These are phyloP conservation scores for Gautieria morchelliformis DNA, from an alignment of 768 basidiomycete genomes.

Conservation along the genomic window DNA sequence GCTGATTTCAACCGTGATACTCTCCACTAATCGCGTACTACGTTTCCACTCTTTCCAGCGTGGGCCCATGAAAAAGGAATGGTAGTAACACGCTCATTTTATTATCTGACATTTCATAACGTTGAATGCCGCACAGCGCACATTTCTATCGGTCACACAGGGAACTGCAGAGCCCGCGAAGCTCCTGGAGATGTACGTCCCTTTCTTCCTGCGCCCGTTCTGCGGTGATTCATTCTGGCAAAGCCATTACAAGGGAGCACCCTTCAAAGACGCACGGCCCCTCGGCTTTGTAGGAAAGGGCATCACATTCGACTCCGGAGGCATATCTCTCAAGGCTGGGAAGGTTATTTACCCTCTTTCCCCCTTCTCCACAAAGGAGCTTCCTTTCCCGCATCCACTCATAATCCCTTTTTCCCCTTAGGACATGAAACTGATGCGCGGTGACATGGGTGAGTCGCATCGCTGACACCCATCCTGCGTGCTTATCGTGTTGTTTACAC, in stretches of 20 bases:
- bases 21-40: background rate
- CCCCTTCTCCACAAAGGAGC: background rate
- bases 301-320: constrained; percentile 84
- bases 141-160: constrained; percentile 80
- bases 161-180: constrained; percentile 79
- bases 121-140: constrained; percentile 49
- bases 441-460: constrained; percentile 59
- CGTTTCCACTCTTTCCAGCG: constrained; percentile 27
- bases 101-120: no score
- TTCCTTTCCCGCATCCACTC: background rate
- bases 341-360: constrained; percentile 43
- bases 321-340: constrained; percentile 76
- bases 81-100: constrained; percentile 33
- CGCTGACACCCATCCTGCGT: constrained; percentile 6
- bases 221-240: background rate
- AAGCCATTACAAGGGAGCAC: constrained; percentile 77
- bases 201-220: background rate
- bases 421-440: constrained; percentile 81
- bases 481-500: background rate
- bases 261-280: constrained; percentile 44
- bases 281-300: constrained; percentile 81
- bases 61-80: constrained; percentile 83
- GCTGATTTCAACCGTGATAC: constrained; percentile 6
- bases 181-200: constrained; percentile 69
- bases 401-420: constrained; percentile 17